Evolutionary conservation across 2,329 filamentous ascomycete genomes (phyloP), one percentile per base, ranked within the genome.

Genomic region (Fusarium sp.): DNA sequence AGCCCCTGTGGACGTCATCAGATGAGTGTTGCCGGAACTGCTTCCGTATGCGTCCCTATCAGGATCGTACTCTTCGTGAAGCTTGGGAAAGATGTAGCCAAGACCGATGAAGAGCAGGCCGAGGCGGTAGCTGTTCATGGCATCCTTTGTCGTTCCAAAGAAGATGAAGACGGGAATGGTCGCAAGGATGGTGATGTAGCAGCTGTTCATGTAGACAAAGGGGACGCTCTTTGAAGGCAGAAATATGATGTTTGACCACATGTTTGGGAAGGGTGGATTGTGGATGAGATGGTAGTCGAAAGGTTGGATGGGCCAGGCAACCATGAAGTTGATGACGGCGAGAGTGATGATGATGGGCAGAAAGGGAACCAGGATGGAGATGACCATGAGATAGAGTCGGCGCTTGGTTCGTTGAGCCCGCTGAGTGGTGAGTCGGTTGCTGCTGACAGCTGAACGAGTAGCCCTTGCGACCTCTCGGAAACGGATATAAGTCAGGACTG

Each of bases 71-170:
- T 84, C 83, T 12, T 83, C 68, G 9, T 80, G 70, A 6, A 88
- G 81, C 6, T 71, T 70, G 0, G 87, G 85, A 69, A 87, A 88
- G 20, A 86, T 17, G 30, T 70, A 80, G 33, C 84, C 86, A 2
- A 89, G 75, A 0, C 87, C 86, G 30, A 86, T 4, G 9, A 68
- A 71, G 7, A 88, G 75, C 7, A 86, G 74, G 7, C 78, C 73
- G 2, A 71, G 62, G 22, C 87, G 83, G 78, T 90, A 90, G 62
- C 81, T 82, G 66, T 87, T 87, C 69, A 86, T 81, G 12, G 87
- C 87, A 33, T 90, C 88, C 30, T 83, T 84, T n/a, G 87, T 89
- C 67, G 85, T 85, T 54, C 89, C 89, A 65, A 90, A 91, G 79
- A 89, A 89, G 33, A 85, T 47, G 47, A 90, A 87, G 57, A 90